phyloP scores from a whole-genome alignment of 768 basidiomycete species.

The Tulasnella sp. region DNA sequence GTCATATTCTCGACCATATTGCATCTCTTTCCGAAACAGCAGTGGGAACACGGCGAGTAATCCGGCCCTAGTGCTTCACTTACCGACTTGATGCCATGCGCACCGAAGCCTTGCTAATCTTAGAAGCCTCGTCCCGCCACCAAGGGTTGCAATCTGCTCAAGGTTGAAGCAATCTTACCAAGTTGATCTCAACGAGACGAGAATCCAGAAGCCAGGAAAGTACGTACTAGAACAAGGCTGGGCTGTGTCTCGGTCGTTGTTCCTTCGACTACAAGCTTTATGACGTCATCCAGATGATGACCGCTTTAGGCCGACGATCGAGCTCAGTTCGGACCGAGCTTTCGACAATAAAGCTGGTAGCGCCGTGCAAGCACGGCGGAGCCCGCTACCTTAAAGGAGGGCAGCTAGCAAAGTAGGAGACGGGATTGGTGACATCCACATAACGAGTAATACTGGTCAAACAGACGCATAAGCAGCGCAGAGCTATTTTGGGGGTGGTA shows the following conservation, averaged over 20 bases:
- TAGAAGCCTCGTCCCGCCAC: not conserved
- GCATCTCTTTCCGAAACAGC: not conserved
- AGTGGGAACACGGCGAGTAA: not conserved
- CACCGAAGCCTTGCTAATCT: not conserved
- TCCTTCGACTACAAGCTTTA: not conserved
- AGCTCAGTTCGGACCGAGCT: not conserved
- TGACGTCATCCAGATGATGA: not conserved
- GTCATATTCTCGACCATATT: not conserved
- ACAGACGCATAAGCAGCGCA: too few species aligned
- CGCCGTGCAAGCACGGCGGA: too few species aligned
- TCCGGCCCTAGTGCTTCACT: not conserved
- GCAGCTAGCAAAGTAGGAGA: too few species aligned
- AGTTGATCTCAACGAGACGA: not conserved
- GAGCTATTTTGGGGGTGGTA: too few species aligned
- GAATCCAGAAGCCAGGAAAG: not conserved
- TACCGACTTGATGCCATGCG: not conserved
- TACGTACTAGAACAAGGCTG: conserved; percentile 3
- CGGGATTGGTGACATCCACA: too few species aligned
- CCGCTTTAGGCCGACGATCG: not conserved
- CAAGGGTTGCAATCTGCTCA: not conserved
- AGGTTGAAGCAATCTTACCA: not conserved
- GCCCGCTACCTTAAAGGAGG: too few species aligned
- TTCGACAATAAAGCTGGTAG: too few species aligned
- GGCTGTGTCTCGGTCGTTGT: not conserved
- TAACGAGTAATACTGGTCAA: too few species aligned